Percentiles rank a stretch among this genome's conserved stretches.
phyloP scores from a whole-genome alignment of 2,329 filamentous ascomycete species.

The Annulohypoxylon truncatum region DNA sequence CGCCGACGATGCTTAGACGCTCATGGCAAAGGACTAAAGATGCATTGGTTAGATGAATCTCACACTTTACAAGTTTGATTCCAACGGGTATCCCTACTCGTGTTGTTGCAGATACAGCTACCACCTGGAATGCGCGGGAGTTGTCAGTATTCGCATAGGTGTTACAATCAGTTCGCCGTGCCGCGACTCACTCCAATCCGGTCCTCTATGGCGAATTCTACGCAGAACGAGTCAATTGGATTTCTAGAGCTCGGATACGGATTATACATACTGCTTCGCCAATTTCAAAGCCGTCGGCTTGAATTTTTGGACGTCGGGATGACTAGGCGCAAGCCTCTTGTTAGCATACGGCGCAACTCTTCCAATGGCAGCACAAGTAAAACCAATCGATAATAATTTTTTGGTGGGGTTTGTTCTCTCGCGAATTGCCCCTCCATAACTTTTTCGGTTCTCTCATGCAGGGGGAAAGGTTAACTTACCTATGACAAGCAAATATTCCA shows the following conservation, averaged over 20 bases:
- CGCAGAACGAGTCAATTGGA: constrained; percentile 55
- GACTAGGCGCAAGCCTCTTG: constrained; percentile 60
- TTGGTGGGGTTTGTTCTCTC: constrained; percentile 48
- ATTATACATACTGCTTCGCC: constrained; percentile 84
- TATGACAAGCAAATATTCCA: constrained; percentile 96
- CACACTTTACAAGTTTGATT: background rate
- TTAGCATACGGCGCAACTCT: constrained; percentile 35
- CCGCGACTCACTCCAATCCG: constrained; percentile 91
- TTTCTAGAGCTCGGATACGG: constrained; percentile 15
- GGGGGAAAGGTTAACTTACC: constrained; percentile 65
- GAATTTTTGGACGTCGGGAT: constrained; percentile 95
- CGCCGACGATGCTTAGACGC: constrained; percentile 95
- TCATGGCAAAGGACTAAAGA: constrained; percentile 90
- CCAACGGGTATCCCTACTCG: constrained; percentile 73
- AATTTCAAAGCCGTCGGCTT: constrained; percentile 94
- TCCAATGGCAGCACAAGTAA: constrained; percentile 37
- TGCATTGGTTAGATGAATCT: constrained; percentile 45
- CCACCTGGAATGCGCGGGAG: constrained; percentile 69
- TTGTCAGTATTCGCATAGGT: constrained; percentile 39
- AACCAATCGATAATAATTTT: constrained; percentile 38
- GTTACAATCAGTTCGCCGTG: constrained; percentile 40
- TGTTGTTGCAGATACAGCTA: constrained; percentile 89
- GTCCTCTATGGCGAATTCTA: constrained; percentile 93
- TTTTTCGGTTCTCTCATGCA: background rate
- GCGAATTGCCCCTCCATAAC: constrained; percentile 53